Conservation (phyloP, 176 grass and related monocot genomes). For the Thinopyrum elongatum region DNA sequence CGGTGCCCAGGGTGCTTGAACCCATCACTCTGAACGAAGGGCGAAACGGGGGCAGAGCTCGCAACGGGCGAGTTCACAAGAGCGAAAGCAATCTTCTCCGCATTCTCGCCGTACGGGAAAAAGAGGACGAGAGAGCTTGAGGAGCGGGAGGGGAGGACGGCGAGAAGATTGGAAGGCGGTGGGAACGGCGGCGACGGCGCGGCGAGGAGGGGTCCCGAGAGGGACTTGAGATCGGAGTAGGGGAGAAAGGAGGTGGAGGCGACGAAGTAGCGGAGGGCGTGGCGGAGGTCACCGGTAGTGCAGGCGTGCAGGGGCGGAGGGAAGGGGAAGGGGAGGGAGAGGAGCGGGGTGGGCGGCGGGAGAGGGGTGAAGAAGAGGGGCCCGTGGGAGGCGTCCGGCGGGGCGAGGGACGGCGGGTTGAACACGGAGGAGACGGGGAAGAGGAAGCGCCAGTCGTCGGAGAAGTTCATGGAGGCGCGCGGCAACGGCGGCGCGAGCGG, state of each 20-base stretch:
- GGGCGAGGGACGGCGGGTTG: slow-evolving; percentile 27
- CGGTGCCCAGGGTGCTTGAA: slow-evolving; percentile 52
- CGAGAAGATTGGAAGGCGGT: slow-evolving; percentile 43
- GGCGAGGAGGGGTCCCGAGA: slow-evolving; percentile 19
- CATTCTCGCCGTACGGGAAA: slow-evolving; percentile 59
- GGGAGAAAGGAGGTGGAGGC: slow-evolving; percentile 49
- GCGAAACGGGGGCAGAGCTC: slow-evolving; percentile 14
- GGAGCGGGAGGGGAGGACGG: slow-evolving; percentile 17
- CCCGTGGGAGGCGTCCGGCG: slow-evolving; percentile 14
- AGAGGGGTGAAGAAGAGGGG: slow-evolving; percentile 33
- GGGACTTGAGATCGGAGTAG: slow-evolving; percentile 17
- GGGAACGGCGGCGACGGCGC: slow-evolving; percentile 19
- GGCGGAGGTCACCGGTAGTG: not conserved
- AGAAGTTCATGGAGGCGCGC: slow-evolving; percentile 36
- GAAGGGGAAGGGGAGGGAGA: slow-evolving; percentile 21
- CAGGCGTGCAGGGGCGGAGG: not conserved
- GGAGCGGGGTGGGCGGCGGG: not conserved
- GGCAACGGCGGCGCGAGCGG: not conserved
- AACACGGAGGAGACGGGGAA: slow-evolving; percentile 44
- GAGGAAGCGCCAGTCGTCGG: slow-evolving; percentile 48
- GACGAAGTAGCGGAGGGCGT: slow-evolving; percentile 38
- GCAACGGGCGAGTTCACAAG: not conserved
- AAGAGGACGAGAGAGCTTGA: slow-evolving; percentile 32
- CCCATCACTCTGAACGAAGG: slow-evolving; percentile 54
- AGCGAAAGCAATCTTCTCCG: slow-evolving; percentile 47